A percentile compares a stretch with the other conserved stretches of the same genome.
Evolutionary conservation across 768 basidiomycete species (phyloP).

Genomic region (Trametes cinnabarina): DNA sequence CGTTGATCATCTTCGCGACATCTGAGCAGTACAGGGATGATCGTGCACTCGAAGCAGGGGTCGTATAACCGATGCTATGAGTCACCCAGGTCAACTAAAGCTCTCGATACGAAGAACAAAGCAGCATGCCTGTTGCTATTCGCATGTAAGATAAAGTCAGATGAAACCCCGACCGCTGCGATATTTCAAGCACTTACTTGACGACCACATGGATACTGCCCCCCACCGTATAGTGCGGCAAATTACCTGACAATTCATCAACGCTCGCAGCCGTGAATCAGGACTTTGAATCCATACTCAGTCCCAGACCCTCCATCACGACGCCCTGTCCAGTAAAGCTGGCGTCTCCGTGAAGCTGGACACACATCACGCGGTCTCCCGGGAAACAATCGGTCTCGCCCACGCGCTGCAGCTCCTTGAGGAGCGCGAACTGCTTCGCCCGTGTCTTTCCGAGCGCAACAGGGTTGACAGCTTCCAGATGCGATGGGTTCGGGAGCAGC

Average conservation of each 20-base stretch:
- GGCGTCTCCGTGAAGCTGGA: constrained; percentile 90
- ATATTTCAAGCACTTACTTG: constrained; percentile 53
- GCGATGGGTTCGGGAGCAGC: constrained; percentile 77
- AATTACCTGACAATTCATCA: constrained; percentile 50
- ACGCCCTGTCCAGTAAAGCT: constrained; percentile 90
- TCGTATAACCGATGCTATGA: constrained; percentile 87
- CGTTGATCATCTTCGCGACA: constrained; percentile 86
- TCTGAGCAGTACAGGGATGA: constrained; percentile 89
- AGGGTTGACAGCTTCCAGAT: constrained; percentile 84
- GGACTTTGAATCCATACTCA: constrained; percentile 64
- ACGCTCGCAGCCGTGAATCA: background rate
- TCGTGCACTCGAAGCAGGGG: constrained; percentile 78
- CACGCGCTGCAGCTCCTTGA: constrained; percentile 53
- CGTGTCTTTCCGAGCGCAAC: constrained; percentile 88
- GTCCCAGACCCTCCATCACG: constrained; percentile 82
- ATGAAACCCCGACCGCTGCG: constrained; percentile 23
- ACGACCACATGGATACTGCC: constrained; percentile 90
- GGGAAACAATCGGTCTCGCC: constrained; percentile 38
- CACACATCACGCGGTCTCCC: constrained; percentile 78
- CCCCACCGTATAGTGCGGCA: constrained; percentile 90
- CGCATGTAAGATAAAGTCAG: background rate
- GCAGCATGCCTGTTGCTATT: constrained; percentile 55
- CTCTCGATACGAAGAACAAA: background rate
- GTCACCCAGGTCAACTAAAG: background rate
- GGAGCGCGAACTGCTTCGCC: constrained; percentile 82